Base-by-base conservation (phyloP, 805 yeast species). In the Clavispora santaluciae region DNA sequence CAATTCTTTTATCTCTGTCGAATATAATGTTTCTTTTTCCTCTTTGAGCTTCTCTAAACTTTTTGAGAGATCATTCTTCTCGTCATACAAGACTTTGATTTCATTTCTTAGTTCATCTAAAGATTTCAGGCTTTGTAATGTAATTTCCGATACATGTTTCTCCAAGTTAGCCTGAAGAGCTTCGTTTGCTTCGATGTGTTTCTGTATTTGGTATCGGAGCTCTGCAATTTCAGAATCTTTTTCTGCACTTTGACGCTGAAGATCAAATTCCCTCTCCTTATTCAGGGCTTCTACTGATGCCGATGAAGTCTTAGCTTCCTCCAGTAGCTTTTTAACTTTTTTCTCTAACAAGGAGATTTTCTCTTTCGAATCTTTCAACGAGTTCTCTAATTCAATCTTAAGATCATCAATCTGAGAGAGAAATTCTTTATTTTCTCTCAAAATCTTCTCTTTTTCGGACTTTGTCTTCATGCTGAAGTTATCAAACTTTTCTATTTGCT, bases 401-500 rank as follows among this genome's bases (percentile, higher is more conserved):
- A 16, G 15, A 6, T 11, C 3, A 2, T 22, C 31, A 24, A 23
- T 35, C 31, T 35, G 21, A 2, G 29, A 24, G 11, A 24, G 30
- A 6, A 24, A 23, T 8, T 28, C 37, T 13, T 35, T 35, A 38
- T 44, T 39, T 2, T 33, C 36, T 17, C 41, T 38, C n/a, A 6
- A 41, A 25, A 18, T 23, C 16, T n/a, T 20, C 8, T 28, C 31
- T 16, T 28, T 33, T 13, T 43, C 29, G n/a, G 43, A 30, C n/a
- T 26, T 23, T 4, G 25, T 6, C 23, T 44, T 40, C 11, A 20
- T 21, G 7, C 24, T 36, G 39, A 23, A 16, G 33, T n/a, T 26
- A 18, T 26, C 42, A 35, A 33, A 41, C 36, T 11, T 26, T 15
- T 53, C 60, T 16, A 64, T 46, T 23, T 57, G 57, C 4, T 52